phyloP scores from a whole-genome alignment of 768 basidiomycete genomes.

The Peribolospora baueri region DNA sequence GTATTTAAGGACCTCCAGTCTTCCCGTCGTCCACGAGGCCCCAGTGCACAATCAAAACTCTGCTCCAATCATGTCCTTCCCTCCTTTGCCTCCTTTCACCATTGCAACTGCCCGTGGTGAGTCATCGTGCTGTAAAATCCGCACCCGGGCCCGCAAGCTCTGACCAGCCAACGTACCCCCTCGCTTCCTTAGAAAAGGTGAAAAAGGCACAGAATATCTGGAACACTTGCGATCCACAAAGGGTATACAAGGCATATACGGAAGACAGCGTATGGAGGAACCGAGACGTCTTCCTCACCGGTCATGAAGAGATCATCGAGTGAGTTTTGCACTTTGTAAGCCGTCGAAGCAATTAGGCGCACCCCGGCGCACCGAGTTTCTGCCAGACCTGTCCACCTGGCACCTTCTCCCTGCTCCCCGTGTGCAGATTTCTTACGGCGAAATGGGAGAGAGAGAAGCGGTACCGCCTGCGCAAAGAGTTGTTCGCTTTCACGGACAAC shows the following conservation, averaged over 20 bases:
- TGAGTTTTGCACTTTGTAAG: too few relatives aligned
- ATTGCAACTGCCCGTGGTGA: too few relatives aligned
- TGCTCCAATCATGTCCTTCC: too few relatives aligned
- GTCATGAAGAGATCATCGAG: slow-evolving; percentile 22
- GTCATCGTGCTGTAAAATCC: too few relatives aligned
- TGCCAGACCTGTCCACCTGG: background rate
- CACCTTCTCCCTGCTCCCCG: background rate
- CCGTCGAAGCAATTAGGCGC: too few relatives aligned
- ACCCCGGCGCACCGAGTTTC: too few relatives aligned
- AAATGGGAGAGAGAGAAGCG: slow-evolving; percentile 33
- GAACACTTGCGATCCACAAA: slow-evolving; percentile 21
- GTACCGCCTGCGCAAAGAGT: slow-evolving; percentile 30
- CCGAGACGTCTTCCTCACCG: slow-evolving; percentile 28
- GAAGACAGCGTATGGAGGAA: slow-evolving; percentile 28
- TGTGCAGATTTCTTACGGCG: slow-evolving; percentile 22
- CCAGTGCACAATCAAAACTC: too few relatives aligned
- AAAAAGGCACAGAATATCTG: slow-evolving; percentile 31
- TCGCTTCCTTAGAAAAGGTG: slow-evolving; percentile 21
- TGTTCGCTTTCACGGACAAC: slow-evolving; percentile 32
- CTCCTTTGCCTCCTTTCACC: too few relatives aligned
- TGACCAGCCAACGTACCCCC: too few relatives aligned
- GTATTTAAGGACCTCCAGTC: too few relatives aligned
- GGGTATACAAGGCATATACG: slow-evolving; percentile 9
- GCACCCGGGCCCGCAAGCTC: too few relatives aligned
- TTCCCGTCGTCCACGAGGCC: too few relatives aligned